Base-by-base conservation (phyloP, 2,329 filamentous ascomycete species). In the Thelonectria discophora region DNA sequence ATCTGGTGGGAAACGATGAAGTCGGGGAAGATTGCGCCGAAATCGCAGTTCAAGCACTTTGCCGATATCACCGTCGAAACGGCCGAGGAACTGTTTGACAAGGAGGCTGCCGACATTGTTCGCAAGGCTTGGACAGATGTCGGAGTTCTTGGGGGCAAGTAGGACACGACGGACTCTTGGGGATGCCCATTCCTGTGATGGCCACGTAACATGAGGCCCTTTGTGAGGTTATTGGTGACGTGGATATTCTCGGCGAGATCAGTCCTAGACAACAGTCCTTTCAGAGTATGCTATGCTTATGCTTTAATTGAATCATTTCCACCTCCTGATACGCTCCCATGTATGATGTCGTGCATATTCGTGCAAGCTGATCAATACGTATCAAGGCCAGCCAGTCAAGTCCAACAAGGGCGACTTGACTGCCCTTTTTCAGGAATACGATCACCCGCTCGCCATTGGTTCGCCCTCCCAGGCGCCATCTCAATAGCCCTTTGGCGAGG, bases 1-100 rank as follows among this genome's bases (percentile, higher is more conserved):
- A 81, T 84, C 59, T 84, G 82, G 82, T 84, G 82, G 82, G 78
- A 79, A 67, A 74, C 81, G 0, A 76, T 84, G 77, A 77, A 69
- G 17, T 80, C 78, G 34, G 79, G 80, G 17, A 76, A 75, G 17
- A 66, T 85, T 7, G 74, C 78, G 0, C 58, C 75, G 15, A 72
- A 69, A 11, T 81, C 78, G 67, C 81, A 74, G 8, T 84, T 85
- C 65, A 62, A 77, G 39, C 79, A 83, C 63, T 85, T 84, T 63
- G 81, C 82, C 20, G 77, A 82, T 45, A 77, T 79, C 8, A 85
- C 82, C 0, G 75, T 82, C 2, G 78, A 80, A n/a, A 73, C 75
- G 11, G 82, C 82, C 12, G 71, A 78, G 65, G 76, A 80, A 46
- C 69, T 78, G 15, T 84, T 78, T 61, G 80, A 74, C 5, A 69